These are phyloP conservation scores for Phytophthora sansomeana DNA, from an alignment of 352 stramenopile species.

Conservation along the genomic window DNA sequence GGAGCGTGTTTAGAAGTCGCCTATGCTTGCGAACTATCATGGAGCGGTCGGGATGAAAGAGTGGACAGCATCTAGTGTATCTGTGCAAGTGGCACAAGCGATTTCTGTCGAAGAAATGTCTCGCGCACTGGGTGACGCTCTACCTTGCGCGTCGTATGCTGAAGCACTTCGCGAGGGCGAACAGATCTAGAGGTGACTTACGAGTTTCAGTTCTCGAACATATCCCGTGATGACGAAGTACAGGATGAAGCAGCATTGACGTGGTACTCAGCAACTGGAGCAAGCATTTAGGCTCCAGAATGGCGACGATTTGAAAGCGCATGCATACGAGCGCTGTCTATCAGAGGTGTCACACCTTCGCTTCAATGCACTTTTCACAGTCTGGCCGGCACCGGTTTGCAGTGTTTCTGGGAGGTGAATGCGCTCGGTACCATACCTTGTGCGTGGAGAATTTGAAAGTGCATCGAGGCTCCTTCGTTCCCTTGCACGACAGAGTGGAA, in stretches of 20 bases:
- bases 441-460: too few species aligned
- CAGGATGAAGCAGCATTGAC: not conserved
- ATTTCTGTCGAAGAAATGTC: constrained; percentile 72
- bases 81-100: constrained; percentile 47
- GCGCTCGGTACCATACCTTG: too few species aligned
- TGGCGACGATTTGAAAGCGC: constrained; percentile 19
- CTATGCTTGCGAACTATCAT: constrained; percentile 79
- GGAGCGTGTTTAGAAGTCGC: constrained; percentile 80
- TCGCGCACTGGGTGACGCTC: constrained; percentile 63
- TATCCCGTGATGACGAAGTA: not conserved
- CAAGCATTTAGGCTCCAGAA: constrained; percentile 46
- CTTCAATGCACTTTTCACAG: too few species aligned
- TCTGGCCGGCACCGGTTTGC: too few species aligned
- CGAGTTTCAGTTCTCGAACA: constrained; percentile 16
- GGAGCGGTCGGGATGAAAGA: constrained; percentile 75
- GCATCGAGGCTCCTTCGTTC: too few species aligned
- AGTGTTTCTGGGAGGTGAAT: too few species aligned
- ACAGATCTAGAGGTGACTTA: not conserved
- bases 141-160: constrained; percentile 76
- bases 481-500: too few species aligned
- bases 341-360: too few species aligned
- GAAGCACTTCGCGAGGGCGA: too few species aligned
- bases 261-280: constrained; percentile 71
- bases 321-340: too few species aligned
- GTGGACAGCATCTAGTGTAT: constrained; percentile 57